Base-by-base conservation (phyloP, 768 basidiomycete genomes). In the Calocybe gangraenosa region DNA sequence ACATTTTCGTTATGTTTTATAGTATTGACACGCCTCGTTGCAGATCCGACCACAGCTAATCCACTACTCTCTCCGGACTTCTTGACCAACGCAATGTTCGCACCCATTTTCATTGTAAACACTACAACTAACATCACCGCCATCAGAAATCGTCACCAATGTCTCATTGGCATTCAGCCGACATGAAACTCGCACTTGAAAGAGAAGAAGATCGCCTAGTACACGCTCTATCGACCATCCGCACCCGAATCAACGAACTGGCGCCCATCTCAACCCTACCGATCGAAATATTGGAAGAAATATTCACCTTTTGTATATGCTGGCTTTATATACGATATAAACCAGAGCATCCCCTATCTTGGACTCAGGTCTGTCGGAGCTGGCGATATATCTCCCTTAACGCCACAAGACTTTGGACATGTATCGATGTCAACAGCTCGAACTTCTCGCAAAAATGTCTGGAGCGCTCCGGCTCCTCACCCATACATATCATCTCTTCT, bases 361-460 rank as follows among this genome's bases (percentile, higher is more conserved):
- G 67, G 67, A 66, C 67, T 3, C 67, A 72, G 44, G 70, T 71
- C 23, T 72, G 69, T 52, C 57, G 60, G 7, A 49, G 43, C 17
- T 74, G 72, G 72, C 64, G 66, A 5, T 41, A 37, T 40, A 53
- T 68, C 25, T 61, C 70, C 3, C 47, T 69, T 22, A 55, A 56
- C 35, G 67, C 67, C 6, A 52, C 65, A 11, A 55, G 66, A 9
- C 64, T 74, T 21, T 74, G 72, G 72, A 59, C 57, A 11, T 55
- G 45, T 41, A 69, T 74, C 40, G 69, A 71, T 50, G 58, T 74
- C 23, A 56, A 60, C 44, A 57, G 69, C 40, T 21, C 60, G 8
- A 55, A 55, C 22, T 60, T 67, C 22, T 63, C 69, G n/a, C 50
- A 49, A 11, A 59, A 65, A 44, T 70, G 62, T 35, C 61, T 74